Evolutionary conservation across 2,329 filamentous ascomycete genomes (phyloP).

Genomic region (Periconia sp.): DNA sequence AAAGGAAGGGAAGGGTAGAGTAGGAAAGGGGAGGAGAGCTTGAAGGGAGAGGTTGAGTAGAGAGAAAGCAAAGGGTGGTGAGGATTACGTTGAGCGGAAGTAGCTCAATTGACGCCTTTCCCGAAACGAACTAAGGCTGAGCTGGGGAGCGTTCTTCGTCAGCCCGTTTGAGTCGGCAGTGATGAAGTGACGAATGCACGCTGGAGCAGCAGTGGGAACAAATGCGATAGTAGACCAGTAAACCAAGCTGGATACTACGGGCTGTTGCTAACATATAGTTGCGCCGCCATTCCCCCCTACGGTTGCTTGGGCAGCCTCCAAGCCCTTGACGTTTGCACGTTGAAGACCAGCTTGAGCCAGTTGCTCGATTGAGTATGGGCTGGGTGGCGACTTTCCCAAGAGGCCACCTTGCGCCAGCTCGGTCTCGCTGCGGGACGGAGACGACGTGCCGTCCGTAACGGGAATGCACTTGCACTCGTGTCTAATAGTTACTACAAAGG

Average conservation of each 20-base stretch:
- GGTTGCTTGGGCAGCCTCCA: constrained; percentile 4
- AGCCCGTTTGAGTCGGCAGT: not conserved
- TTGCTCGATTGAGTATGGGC: not conserved
- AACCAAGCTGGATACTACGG: no score
- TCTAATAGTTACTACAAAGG: no score
- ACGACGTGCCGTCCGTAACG: not conserved
- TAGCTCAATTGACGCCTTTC: constrained; percentile 3
- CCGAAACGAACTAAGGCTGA: constrained; percentile 4
- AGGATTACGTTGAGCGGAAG: constrained; percentile 7
- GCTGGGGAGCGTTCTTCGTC: constrained; percentile 1
- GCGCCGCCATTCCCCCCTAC: not conserved
- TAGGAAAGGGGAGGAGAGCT: not conserved
- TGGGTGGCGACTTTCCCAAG: constrained; percentile 4
- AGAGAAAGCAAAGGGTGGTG: constrained; percentile 7
- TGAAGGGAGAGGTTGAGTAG: not conserved
- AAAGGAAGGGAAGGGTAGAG: not conserved
- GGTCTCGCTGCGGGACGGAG: constrained; percentile 5
- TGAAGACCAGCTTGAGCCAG: not conserved
- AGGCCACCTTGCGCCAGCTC: constrained; percentile 16
- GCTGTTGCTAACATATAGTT: no score
- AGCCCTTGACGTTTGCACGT: not conserved
- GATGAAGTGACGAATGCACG: not conserved
- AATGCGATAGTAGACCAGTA: not conserved
- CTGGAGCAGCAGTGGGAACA: not conserved
- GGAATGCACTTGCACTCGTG: not conserved